phyloP scores from a whole-genome alignment of 495 filamentous ascomycete genomes.

The Diplogelasinospora grovesii region DNA sequence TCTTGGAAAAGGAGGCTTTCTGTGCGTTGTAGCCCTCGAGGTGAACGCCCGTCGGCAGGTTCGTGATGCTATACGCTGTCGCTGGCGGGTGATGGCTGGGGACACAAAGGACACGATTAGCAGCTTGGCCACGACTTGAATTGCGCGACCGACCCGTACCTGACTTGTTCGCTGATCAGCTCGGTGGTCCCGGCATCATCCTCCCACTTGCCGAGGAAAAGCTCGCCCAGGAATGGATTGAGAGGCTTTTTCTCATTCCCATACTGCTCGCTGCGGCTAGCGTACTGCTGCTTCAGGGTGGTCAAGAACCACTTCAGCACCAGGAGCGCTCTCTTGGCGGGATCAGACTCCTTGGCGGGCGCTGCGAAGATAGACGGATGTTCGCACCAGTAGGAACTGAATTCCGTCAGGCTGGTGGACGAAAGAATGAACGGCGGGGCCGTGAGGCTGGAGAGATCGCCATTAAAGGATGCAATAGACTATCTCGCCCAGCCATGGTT shows the following conservation, averaged over 20 bases:
- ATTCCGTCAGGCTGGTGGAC: slow-evolving; percentile 85
- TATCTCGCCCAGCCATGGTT: no score
- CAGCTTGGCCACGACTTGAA: slow-evolving; percentile 33
- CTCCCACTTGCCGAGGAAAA: slow-evolving; percentile 85
- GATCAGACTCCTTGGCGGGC: slow-evolving; percentile 71
- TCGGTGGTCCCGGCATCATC: slow-evolving; percentile 65
- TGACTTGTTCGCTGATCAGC: slow-evolving; percentile 62
- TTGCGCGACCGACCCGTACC: slow-evolving; percentile 23
- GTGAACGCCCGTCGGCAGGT: slow-evolving; percentile 74
- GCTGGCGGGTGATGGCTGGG: slow-evolving; percentile 91
- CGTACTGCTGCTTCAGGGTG: slow-evolving; percentile 92
- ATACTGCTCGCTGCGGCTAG: slow-evolving; percentile 80
- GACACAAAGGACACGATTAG: not conserved
- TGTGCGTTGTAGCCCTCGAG: slow-evolving; percentile 97
- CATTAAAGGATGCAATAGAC: slow-evolving; percentile 95
- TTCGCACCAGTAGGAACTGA: slow-evolving; percentile 95
- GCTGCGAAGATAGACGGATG: slow-evolving; percentile 85
- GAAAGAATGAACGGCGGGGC: slow-evolving; percentile 95
- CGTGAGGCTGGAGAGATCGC: slow-evolving; percentile 88
- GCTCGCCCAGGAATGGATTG: slow-evolving; percentile 85
- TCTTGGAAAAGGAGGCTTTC: slow-evolving; percentile 86
- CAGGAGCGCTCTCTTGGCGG: slow-evolving; percentile 74
- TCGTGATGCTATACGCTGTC: slow-evolving; percentile 88
- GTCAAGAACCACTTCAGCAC: slow-evolving; percentile 97
- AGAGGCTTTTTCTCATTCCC: slow-evolving; percentile 97